These are phyloP conservation scores for Neonectria neomacrospora DNA, from an alignment of 2,329 filamentous ascomycete species.

Conservation along the genomic window DNA sequence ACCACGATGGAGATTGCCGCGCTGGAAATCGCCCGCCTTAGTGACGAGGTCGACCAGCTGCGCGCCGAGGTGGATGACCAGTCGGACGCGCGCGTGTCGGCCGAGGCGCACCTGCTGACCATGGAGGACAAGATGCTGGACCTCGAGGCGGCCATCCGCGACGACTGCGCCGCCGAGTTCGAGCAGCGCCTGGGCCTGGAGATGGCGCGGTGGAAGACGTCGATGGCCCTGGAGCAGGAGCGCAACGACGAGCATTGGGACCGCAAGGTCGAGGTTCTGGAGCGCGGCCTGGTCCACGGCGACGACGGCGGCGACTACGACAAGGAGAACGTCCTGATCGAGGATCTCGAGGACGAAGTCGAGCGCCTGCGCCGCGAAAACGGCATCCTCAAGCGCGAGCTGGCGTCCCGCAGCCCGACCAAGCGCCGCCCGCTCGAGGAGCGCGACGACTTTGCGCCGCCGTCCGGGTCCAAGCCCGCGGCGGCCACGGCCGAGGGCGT, in stretches of 20 bases:
- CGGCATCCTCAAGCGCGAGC: slow-evolving; percentile 72
- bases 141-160: slow-evolving; percentile 85
- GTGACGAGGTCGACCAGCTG: slow-evolving; percentile 77
- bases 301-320: slow-evolving; percentile 59
- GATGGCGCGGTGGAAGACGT: slow-evolving; percentile 82
- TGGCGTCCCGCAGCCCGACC: slow-evolving; percentile 70
- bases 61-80: slow-evolving; percentile 77
- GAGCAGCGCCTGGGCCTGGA: slow-evolving; percentile 81
- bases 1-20: slow-evolving; percentile 86
- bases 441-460: slow-evolving; percentile 57
- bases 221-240: slow-evolving; percentile 81
- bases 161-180: slow-evolving; percentile 90
- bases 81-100: slow-evolving; percentile 73
- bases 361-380: slow-evolving; percentile 74
- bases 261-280: slow-evolving; percentile 78
- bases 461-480: slow-evolving; percentile 24
- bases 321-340: slow-evolving; percentile 71
- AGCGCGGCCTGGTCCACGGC: slow-evolving; percentile 56
- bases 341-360: slow-evolving; percentile 77
- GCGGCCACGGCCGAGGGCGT: slow-evolving; percentile 43
- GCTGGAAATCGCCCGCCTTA: slow-evolving; percentile 82
- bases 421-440: slow-evolving; percentile 68
- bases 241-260: slow-evolving; percentile 87
- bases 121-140: slow-evolving; percentile 73
- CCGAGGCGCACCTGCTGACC: slow-evolving; percentile 77